Evolutionary conservation across 495 filamentous ascomycete genomes (phyloP).

Genomic region (Penicillium lividum): DNA sequence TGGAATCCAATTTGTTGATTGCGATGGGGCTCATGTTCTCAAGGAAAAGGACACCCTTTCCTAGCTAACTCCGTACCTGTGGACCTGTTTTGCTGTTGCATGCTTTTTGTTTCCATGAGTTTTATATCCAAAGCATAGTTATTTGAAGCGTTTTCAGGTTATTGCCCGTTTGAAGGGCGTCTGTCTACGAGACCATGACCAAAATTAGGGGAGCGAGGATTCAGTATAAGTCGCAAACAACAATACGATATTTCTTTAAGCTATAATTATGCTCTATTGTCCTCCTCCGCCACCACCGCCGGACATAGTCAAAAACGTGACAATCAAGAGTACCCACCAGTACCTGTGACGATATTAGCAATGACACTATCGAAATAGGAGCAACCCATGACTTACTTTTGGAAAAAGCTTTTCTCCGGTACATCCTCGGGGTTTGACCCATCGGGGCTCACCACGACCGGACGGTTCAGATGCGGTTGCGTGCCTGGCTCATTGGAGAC

Average conservation of each 20-base stretch:
- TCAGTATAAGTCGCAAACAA: background rate
- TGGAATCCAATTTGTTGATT: slow-evolving; percentile 6
- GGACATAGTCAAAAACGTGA: slow-evolving; percentile 45
- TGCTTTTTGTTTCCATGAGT: background rate
- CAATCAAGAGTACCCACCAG: slow-evolving; percentile 50
- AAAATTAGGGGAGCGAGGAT: background rate
- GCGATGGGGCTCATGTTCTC: background rate
- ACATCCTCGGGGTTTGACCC: slow-evolving; percentile 38
- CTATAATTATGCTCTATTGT: slow-evolving; percentile 13
- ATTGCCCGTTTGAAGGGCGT: background rate
- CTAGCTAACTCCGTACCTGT: background rate
- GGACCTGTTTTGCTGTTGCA: background rate
- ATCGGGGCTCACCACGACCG: slow-evolving; percentile 42
- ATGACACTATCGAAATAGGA: background rate
- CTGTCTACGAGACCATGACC: background rate
- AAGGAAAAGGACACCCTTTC: background rate
- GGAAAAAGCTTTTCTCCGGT: slow-evolving; percentile 46
- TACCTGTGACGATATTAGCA: slow-evolving; percentile 30
- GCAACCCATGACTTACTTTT: slow-evolving; percentile 40
- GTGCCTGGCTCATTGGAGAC: slow-evolving; percentile 30
- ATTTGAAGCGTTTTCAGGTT: background rate
- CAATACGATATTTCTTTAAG: background rate
- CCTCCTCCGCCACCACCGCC: slow-evolving; percentile 43
- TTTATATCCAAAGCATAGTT: slow-evolving; percentile 22
- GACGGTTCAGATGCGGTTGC: slow-evolving; percentile 44